Conservation (phyloP, 441 rosid species). For the Theobroma grandiflorum region DNA sequence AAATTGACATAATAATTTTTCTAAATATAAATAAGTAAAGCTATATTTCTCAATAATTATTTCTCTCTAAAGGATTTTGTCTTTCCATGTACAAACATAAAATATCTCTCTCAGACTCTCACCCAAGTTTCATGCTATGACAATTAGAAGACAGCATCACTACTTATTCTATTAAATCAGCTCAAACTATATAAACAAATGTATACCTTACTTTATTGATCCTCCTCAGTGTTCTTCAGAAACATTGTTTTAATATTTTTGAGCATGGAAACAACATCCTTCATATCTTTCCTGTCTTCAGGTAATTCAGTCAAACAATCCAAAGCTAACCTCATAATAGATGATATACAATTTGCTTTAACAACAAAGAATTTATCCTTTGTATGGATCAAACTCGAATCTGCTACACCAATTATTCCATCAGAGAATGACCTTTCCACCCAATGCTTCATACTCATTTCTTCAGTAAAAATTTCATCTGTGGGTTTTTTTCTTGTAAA, state of each 20-base stretch:
- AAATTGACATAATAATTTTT: too few relatives aligned
- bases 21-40: too few relatives aligned
- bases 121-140: too few relatives aligned
- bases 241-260: slow-evolving; percentile 10
- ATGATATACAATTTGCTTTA: slow-evolving; percentile 16
- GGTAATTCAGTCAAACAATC: slow-evolving; percentile 20
- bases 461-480: slow-evolving; percentile 27
- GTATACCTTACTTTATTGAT: background rate
- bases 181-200: background rate
- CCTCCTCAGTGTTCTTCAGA: background rate
- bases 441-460: slow-evolving; percentile 25
- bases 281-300: slow-evolving; percentile 17
- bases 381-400: background rate
- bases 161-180: too few relatives aligned
- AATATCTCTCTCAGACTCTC: too few relatives aligned
- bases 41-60: too few relatives aligned
- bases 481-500: slow-evolving; percentile 32
- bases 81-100: too few relatives aligned
- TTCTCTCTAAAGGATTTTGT: too few relatives aligned
- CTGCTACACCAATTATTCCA: background rate
- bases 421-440: background rate
- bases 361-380: slow-evolving; percentile 6
- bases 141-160: too few relatives aligned
- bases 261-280: slow-evolving; percentile 21
- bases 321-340: slow-evolving; percentile 25